These are phyloP conservation scores for Linanthus parryae DNA, from an alignment of 148 eudicot species.

Conservation along the genomic window DNA sequence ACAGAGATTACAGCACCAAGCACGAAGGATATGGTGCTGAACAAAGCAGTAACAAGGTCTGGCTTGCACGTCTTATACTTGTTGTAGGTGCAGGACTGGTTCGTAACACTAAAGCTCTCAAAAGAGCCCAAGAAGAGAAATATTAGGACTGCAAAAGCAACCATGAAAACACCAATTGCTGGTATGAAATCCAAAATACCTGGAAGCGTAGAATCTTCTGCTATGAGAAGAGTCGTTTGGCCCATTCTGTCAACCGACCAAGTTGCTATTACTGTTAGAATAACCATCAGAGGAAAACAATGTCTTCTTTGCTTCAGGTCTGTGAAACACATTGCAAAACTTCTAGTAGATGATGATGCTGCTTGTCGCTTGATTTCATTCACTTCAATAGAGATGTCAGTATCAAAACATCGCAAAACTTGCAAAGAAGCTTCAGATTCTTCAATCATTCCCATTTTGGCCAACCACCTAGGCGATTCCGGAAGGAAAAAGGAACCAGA, in stretches of 20 bases:
- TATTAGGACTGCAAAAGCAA: too few species aligned
- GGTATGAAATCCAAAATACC: slow-evolving; percentile 49
- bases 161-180: slow-evolving; percentile 74
- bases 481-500: slow-evolving; percentile 96
- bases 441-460: slow-evolving; percentile 91
- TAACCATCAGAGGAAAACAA: slow-evolving; percentile 91
- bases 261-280: slow-evolving; percentile 70
- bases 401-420: slow-evolving; percentile 92
- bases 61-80: slow-evolving; percentile 10
- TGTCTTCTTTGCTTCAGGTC: slow-evolving; percentile 82
- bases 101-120: slow-evolving; percentile 12
- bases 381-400: slow-evolving; percentile 78
- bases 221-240: slow-evolving; percentile 68
- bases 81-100: slow-evolving; percentile 10
- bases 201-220: slow-evolving; percentile 45
- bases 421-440: slow-evolving; percentile 94
- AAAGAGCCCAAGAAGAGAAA: slow-evolving; percentile 17
- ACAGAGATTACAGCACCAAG: slow-evolving; percentile 17
- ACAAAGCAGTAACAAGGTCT: slow-evolving; percentile 15
- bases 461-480: slow-evolving; percentile 99
- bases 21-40: slow-evolving; percentile 14
- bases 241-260: slow-evolving; percentile 96
- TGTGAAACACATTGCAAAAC: slow-evolving; percentile 60
- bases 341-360: slow-evolving; percentile 74
- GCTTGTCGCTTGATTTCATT: slow-evolving; percentile 93